These are phyloP conservation scores for Salvia miltiorrhiza DNA, from an alignment of 257 asterid species.

Conservation along the genomic window DNA sequence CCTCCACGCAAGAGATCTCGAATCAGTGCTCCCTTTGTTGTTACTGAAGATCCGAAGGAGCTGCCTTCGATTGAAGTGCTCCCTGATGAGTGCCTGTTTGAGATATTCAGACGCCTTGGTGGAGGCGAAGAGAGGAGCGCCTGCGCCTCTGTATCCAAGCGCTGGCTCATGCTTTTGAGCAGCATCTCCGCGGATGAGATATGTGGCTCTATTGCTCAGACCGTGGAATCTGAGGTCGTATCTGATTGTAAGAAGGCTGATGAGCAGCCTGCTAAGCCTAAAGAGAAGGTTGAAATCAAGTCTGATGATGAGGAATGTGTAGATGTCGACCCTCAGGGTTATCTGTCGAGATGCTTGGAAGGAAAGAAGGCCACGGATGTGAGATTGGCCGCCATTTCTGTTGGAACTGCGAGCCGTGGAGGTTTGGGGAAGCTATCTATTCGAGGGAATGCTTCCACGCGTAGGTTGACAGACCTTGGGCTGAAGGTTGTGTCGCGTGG, in stretches of 20 bases:
- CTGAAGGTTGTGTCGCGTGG: slow-evolving; percentile 75
- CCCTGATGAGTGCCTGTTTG: slow-evolving; percentile 95
- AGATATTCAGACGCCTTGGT: slow-evolving; percentile 74
- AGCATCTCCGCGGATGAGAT: slow-evolving; percentile 63
- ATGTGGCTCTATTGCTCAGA: slow-evolving; percentile 11
- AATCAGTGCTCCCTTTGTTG: slow-evolving; percentile 59
- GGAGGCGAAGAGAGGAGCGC: slow-evolving; percentile 68
- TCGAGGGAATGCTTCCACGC: slow-evolving; percentile 53
- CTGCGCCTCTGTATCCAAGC: slow-evolving; percentile 85
- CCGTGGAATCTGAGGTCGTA: slow-evolving; percentile 33
- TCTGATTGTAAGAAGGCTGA: slow-evolving; percentile 21
- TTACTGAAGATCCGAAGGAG: slow-evolving; percentile 37
- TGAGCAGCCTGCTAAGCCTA: slow-evolving; percentile 22
- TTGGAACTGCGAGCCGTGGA: slow-evolving; percentile 72
- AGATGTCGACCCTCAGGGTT: slow-evolving; percentile 41
- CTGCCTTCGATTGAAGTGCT: slow-evolving; percentile 75
- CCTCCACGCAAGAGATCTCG: slow-evolving; percentile 84
- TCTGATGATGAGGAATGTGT: slow-evolving; percentile 27
- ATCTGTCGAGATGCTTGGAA: slow-evolving; percentile 77
- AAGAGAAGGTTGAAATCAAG: slow-evolving; percentile 36
- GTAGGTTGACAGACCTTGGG: slow-evolving; percentile 66
- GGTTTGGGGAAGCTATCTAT: slow-evolving; percentile 91
- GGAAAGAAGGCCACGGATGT: slow-evolving; percentile 89
- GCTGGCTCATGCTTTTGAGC: slow-evolving; percentile 88
- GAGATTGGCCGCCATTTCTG: slow-evolving; percentile 83